These are phyloP conservation scores for Saxophila tyrrhenica DNA, from an alignment of 495 filamentous ascomycete genomes.

Conservation along the genomic window DNA sequence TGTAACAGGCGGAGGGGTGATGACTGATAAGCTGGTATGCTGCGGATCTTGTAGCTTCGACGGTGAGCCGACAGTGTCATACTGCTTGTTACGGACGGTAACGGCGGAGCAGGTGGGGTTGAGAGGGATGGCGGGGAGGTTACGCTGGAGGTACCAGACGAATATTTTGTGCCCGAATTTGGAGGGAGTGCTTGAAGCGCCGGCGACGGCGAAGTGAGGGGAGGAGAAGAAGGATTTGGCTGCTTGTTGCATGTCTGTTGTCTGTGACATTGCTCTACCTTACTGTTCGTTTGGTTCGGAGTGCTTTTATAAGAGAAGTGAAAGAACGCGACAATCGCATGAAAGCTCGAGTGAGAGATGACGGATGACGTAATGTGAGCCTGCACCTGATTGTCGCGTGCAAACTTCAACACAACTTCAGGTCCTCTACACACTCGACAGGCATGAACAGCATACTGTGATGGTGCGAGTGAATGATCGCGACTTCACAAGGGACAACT, in stretches of 20 bases:
- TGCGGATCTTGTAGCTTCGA: constrained; percentile 48
- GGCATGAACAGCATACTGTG: no score
- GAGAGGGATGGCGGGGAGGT: constrained; percentile 66
- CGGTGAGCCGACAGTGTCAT: constrained; percentile 56
- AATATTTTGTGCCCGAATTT: constrained; percentile 95
- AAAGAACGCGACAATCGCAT: no score
- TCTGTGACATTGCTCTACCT: background rate
- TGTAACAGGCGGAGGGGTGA: constrained; percentile 75
- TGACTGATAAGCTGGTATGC: constrained; percentile 69
- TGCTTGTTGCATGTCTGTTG: constrained; percentile 38
- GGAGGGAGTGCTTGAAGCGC: constrained; percentile 67
- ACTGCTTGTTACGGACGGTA: constrained; percentile 37
- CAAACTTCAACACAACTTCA: no score
- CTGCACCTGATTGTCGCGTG: no score
- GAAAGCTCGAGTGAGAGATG: no score
- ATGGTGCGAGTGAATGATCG: no score
- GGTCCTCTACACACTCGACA: no score
- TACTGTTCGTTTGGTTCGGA: background rate
- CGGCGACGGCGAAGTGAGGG: constrained; percentile 77
- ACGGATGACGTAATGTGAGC: no score
- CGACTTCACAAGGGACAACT: no score
- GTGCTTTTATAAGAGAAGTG: background rate
- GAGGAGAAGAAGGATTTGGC: constrained; percentile 75
- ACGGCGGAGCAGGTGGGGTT: constrained; percentile 62
- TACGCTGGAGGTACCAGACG: constrained; percentile 72